phyloP scores from a whole-genome alignment of 805 yeast species.

The Millerozyma miso region DNA sequence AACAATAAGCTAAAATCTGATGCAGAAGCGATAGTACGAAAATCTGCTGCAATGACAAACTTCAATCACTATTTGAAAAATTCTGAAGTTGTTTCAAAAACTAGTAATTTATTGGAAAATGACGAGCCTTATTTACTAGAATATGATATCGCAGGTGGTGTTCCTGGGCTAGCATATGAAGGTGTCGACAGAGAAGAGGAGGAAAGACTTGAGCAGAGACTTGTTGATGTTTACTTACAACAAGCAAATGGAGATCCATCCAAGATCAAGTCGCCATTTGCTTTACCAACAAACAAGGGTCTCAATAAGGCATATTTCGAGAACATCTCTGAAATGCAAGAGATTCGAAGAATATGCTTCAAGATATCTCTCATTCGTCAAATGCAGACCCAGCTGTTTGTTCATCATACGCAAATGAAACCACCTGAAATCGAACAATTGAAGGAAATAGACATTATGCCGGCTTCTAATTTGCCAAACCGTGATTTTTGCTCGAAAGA shows the following conservation, averaged over 20 bases:
- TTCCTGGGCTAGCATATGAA: slow-evolving; percentile 59
- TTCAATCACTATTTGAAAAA: slow-evolving; percentile 43
- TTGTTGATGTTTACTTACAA: slow-evolving; percentile 31
- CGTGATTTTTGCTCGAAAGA: slow-evolving; percentile 60
- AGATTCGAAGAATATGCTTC: slow-evolving; percentile 81
- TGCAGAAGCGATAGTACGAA: slow-evolving; percentile 66
- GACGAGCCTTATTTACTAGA: slow-evolving; percentile 71
- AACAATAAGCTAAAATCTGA: slow-evolving; percentile 56
- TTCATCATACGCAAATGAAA: slow-evolving; percentile 69
- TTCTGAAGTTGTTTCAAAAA: slow-evolving; percentile 37
- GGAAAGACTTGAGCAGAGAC: slow-evolving; percentile 30
- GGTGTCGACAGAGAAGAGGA: slow-evolving; percentile 48
- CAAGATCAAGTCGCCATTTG: slow-evolving; percentile 23
- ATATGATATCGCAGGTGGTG: slow-evolving; percentile 76
- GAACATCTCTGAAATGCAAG: slow-evolving; percentile 79
- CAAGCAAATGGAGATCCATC: slow-evolving; percentile 22
- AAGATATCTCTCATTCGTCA: slow-evolving; percentile 84
- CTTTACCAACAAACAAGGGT: slow-evolving; percentile 45
- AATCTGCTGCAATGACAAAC: slow-evolving; percentile 63
- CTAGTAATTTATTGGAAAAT: slow-evolving; percentile 44
- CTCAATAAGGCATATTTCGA: slow-evolving; percentile 55
- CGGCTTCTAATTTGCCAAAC: slow-evolving; percentile 67
- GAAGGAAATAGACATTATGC: slow-evolving; percentile 73
- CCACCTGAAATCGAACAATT: slow-evolving; percentile 64
- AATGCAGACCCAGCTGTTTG: slow-evolving; percentile 78